Base-by-base conservation (phyloP, 2,329 filamentous ascomycete species). In the Taxawa tesnikishii region DNA sequence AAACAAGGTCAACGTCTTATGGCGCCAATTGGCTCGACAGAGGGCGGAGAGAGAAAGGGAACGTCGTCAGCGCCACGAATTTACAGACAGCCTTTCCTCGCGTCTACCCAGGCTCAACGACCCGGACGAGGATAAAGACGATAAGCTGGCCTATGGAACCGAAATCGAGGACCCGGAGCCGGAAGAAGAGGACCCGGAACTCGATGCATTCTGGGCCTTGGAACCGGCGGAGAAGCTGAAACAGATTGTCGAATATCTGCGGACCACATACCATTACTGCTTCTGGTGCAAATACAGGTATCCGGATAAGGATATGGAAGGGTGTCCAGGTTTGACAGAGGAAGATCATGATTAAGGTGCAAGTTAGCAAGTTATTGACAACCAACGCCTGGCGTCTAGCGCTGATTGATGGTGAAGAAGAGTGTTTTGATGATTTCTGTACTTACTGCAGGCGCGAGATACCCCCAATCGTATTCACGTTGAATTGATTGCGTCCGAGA, bases 251-350 rank as follows among this genome's bases (percentile, higher is more conserved):
- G 53, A 60, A 12, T 76, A 82, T 55, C 55, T 98, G 33, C 70
- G 90, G 23, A 63, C 74, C 29, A 70, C 70, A 48, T 73, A 84
- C 48, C 58, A 67, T 27, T 98, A 98, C 53, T 98, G 90, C 60
- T 94, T 94, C 53, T 98, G 87, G 82, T 98, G 90, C 59, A 96
- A 94, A 54, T 80, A 70, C 55, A 64, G 65, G 32, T 98, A 94
- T 53, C 70, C 75, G 0, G 75, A 84, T 48, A 62, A 61, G 21
- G 57, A 62, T 21, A 77, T 94, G 79, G 83, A 90, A 9, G 87
- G 83, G 0, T 98, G 90, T 63, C 88, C 90, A 0, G 90, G 90
- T 1, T 34, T 78, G 21, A 81, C 75, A 0, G 90, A 94, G 56
- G 85, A 94, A 48, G 87, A 94, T 46, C 73, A 78, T 50, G 73